Evolutionary conservation across 78 protist species (phyloP), one percentile per base, ranked within the genome.

Genomic region (Cavenderia fasciculata): DNA sequence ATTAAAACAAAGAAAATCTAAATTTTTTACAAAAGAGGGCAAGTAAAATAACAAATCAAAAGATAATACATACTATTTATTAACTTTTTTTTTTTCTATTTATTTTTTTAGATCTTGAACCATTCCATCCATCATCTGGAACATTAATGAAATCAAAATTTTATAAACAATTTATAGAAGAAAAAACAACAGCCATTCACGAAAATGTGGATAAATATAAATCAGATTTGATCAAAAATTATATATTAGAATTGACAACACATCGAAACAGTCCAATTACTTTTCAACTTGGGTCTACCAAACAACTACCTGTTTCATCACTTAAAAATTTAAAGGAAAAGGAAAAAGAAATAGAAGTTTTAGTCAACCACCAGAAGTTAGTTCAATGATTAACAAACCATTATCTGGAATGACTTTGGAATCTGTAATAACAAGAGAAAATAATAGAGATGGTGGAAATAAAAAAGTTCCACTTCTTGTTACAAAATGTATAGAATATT

Each of bases 1-100:
- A 82, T 49, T 82, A 65, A 82, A 82, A 68, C 90, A 82, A 68
- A 59, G 90, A 25, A 82, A 82, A 68, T 69, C 90, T 21, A 68
- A 77, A 49, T 77, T 44, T 41, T 77, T 68, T 68, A 29, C 78
- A 41, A 82, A 82, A 68, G 61, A 82, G 68, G 90, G 90, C 68
- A 43, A 33, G 18, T 52, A 21, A 18, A 40, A 6, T 40, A 2
- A 51, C 23, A 44, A 12, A 14, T 29, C 29, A 29, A 7, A 44
- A 2, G 16, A 10, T 59, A 59, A 29, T 18, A n/a, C 21, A 10
- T 38, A 38, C 4, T 44, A 19, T 36, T 23, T 25, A 69, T 49
- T 69, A 11, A 44, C 4, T 14, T 14, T 46, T 34, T 57, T 16
- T 25, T n/a, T 11, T 74, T 27, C 8, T 25, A 16, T 29, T 19